These are phyloP conservation scores for Diphasiastrum complanatum DNA, from an alignment of 83 land plant genomes.

Conservation along the genomic window DNA sequence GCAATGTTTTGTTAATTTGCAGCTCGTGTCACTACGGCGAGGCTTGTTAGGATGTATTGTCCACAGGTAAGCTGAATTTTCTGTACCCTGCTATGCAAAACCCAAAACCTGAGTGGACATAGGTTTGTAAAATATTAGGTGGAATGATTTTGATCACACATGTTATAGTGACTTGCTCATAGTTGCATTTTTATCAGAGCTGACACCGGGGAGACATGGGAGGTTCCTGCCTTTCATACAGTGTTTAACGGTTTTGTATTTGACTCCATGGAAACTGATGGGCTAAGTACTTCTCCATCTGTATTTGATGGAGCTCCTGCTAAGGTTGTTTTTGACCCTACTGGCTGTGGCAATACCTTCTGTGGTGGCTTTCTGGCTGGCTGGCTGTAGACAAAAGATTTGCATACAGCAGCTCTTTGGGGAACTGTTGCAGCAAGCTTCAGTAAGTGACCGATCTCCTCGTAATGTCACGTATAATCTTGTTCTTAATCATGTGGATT, in stretches of 20 bases:
- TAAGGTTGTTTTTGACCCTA: slow-evolving; percentile 35
- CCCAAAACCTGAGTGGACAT: not conserved
- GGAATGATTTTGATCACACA: not conserved
- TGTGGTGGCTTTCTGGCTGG: slow-evolving; percentile 49
- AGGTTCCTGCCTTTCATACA: slow-evolving; percentile 44
- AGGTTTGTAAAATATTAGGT: not conserved
- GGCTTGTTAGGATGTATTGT: slow-evolving; percentile 43
- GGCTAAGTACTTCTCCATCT: no score
- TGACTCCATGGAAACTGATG: no score
- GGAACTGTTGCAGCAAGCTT: slow-evolving; percentile 49
- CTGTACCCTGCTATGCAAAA: no score
- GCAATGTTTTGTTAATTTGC: slow-evolving; percentile 6
- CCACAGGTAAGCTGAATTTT: slow-evolving; percentile 41
- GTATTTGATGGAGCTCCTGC: not conserved
- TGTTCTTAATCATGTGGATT: no score
- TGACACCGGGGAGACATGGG: slow-evolving; percentile 49
- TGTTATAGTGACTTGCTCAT: not conserved
- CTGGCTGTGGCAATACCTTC: slow-evolving; percentile 55
- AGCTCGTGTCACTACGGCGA: slow-evolving; percentile 43
- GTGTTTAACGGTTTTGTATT: not conserved
- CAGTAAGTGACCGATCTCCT: no score
- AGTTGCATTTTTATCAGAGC: slow-evolving; percentile 25
- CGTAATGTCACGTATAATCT: no score
- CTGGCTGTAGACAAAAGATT: slow-evolving; percentile 41
- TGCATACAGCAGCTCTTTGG: slow-evolving; percentile 42